Conservation (phyloP, 805 yeast genomes). For the Candida patagonica region DNA sequence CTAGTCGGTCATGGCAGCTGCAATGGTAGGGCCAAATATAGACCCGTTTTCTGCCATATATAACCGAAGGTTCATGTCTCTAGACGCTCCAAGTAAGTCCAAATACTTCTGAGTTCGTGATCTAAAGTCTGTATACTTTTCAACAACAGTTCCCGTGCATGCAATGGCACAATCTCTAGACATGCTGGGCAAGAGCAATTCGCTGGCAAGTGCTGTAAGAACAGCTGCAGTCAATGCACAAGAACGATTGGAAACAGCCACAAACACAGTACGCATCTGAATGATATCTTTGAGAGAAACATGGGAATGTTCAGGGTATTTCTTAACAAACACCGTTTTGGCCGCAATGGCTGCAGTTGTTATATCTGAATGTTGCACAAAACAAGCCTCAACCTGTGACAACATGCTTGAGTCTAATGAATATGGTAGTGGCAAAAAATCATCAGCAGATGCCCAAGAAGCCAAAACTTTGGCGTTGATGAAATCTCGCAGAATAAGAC, state of each 20-base stretch:
- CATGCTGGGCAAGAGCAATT: constrained; percentile 11
- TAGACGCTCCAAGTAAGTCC: constrained; percentile 14
- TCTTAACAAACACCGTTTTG: constrained; percentile 14
- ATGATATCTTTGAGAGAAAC: constrained; percentile 17
- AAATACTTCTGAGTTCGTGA: constrained; percentile 23
- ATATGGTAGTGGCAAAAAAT: constrained; percentile 5
- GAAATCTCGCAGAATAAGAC: constrained; percentile 63
- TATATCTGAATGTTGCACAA: constrained; percentile 8
- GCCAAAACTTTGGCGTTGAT: constrained; percentile 31
- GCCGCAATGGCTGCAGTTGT: constrained; percentile 13
- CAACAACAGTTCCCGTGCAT: constrained; percentile 27
- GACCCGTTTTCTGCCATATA: constrained; percentile 17
- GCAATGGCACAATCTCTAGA: constrained; percentile 20
- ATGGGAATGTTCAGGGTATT: not conserved
- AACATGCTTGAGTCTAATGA: constrained; percentile 20
- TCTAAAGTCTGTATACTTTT: constrained; percentile 24
- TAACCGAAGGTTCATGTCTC: constrained; percentile 13
- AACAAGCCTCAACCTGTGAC: constrained; percentile 21
- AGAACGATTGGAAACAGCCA: constrained; percentile 25
- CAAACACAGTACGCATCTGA: constrained; percentile 18
- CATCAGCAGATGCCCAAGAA: constrained; percentile 12
- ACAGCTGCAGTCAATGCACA: constrained; percentile 27
- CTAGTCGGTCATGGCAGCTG: constrained; percentile 22
- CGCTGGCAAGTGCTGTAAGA: constrained; percentile 20
- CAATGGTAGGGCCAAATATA: constrained; percentile 21